A percentile compares a stretch with the other conserved stretches of the same genome.
These are phyloP conservation scores for Panicum virgatum DNA, from an alignment of 202 grass and related monocot species.

Conservation along the genomic window DNA sequence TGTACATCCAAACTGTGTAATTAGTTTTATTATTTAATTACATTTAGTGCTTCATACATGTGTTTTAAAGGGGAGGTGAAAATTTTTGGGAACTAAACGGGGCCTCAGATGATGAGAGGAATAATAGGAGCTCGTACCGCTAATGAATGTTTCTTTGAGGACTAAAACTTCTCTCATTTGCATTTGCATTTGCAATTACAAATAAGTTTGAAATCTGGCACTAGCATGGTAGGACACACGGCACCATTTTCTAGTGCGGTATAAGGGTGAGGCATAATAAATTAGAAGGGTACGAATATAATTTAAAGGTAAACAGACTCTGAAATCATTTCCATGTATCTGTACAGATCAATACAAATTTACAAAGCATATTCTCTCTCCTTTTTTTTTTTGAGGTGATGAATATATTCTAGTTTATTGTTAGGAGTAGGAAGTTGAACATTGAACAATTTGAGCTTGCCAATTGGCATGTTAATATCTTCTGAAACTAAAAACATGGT, in stretches of 20 bases:
- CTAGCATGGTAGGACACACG: background rate
- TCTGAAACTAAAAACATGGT: background rate
- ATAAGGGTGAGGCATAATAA: background rate
- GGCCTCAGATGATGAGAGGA: too few species aligned
- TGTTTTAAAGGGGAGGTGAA: too few species aligned
- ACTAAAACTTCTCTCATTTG: background rate
- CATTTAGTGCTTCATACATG: too few species aligned
- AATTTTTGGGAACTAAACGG: too few species aligned
- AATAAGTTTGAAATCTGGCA: background rate
- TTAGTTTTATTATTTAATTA: too few species aligned
- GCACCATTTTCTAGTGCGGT: background rate
- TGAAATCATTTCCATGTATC: background rate
- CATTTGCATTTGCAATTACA: too few species aligned
- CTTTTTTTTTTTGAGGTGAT: too few species aligned
- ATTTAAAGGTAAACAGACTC: background rate
- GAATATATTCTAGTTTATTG: background rate
- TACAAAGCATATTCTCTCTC: background rate
- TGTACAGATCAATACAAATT: background rate
- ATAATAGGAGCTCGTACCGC: background rate
- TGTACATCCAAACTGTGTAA: too few species aligned
- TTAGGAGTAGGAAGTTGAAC: background rate
- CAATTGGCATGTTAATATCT: background rate
- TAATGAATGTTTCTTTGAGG: background rate
- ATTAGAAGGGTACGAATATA: background rate
- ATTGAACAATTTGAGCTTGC: background rate